Evolutionary conservation across 345 rosid species (phyloP).

Genomic region (Eutrema yunnanense): DNA sequence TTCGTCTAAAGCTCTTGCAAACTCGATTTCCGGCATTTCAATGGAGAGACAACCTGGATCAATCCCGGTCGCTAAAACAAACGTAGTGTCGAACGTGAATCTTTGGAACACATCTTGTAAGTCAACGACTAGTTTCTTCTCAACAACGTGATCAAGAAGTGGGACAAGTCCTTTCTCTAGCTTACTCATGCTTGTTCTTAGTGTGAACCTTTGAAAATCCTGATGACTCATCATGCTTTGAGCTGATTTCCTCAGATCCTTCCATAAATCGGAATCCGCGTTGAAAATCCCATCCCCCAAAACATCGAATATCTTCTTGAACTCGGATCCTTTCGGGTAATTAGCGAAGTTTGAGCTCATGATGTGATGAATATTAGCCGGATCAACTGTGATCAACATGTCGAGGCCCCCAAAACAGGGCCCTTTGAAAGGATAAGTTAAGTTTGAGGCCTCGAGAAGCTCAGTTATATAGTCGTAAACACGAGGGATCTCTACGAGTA

Average conservation of each 20-base stretch:
- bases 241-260: slow-evolving; percentile 23
- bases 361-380: slow-evolving; percentile 26
- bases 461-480: slow-evolving; percentile 24
- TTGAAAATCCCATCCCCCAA: slow-evolving; percentile 31
- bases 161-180: slow-evolving; percentile 24
- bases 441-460: slow-evolving; percentile 12
- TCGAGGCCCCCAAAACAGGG: slow-evolving; percentile 19
- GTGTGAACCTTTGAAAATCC: slow-evolving; percentile 18
- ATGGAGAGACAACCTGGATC: slow-evolving; percentile 35
- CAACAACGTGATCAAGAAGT: slow-evolving; percentile 21
- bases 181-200: slow-evolving; percentile 17
- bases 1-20: slow-evolving; percentile 34
- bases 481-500: slow-evolving; percentile 13
- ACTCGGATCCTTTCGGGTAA: slow-evolving; percentile 34
- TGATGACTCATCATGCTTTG: slow-evolving; percentile 18
- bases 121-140: slow-evolving; percentile 20
- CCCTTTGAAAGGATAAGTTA: slow-evolving; percentile 25
- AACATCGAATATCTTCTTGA: slow-evolving; percentile 26
- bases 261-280: slow-evolving; percentile 30
- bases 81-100: slow-evolving; percentile 37
- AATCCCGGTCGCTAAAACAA: slow-evolving; percentile 32
- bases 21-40: slow-evolving; percentile 24
- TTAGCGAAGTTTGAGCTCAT: slow-evolving; percentile 31
- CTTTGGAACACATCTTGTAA: slow-evolving; percentile 43
- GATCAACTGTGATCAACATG: slow-evolving; percentile 21